A percentile compares a stretch with the other conserved stretches of the same genome.
These are phyloP conservation scores for Colletotrichum orbiculare DNA, from an alignment of 2,329 filamentous ascomycete genomes.

Conservation along the genomic window DNA sequence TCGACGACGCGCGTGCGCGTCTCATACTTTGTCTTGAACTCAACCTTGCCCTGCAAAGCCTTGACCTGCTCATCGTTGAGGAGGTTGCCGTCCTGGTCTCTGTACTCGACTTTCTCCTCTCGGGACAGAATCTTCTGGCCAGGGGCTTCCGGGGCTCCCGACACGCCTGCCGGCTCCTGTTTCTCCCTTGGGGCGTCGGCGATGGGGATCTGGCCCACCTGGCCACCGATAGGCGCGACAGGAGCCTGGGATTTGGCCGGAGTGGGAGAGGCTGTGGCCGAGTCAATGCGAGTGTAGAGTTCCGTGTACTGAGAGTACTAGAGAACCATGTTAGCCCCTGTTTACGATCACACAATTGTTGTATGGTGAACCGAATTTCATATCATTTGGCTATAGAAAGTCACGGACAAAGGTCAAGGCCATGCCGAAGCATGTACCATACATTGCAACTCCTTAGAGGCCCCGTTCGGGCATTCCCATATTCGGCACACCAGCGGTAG, in stretches of 20 bases:
- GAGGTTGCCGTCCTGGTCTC: conserved; percentile 92
- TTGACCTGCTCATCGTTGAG: conserved; percentile 86
- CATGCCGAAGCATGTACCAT: not conserved
- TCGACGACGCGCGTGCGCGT: conserved; percentile 90
- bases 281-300: conserved; percentile 17
- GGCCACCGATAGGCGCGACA: conserved; percentile 22
- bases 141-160: conserved; percentile 63
- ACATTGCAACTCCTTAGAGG: conserved; percentile 6
- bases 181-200: conserved; percentile 42
- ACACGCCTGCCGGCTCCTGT: conserved; percentile 51
- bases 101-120: conserved; percentile 91
- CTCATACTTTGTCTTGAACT: conserved; percentile 95
- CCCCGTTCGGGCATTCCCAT: conserved; percentile 47
- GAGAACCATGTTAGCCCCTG: conserved; percentile 22
- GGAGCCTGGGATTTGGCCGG: conserved; percentile 28
- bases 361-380: conserved; percentile 14
- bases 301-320: conserved; percentile 36
- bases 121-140: conserved; percentile 62
- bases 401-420: not conserved
- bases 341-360: conserved; percentile 2
- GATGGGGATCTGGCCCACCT: conserved; percentile 43
- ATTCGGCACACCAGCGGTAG: conserved; percentile 48
- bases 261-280: conserved; percentile 21
- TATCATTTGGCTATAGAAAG: conserved; percentile 30
- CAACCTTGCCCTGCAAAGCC: conserved; percentile 88